phyloP scores from a whole-genome alignment of 2,329 filamentous ascomycete genomes.

The Monilinia fructicola region DNA sequence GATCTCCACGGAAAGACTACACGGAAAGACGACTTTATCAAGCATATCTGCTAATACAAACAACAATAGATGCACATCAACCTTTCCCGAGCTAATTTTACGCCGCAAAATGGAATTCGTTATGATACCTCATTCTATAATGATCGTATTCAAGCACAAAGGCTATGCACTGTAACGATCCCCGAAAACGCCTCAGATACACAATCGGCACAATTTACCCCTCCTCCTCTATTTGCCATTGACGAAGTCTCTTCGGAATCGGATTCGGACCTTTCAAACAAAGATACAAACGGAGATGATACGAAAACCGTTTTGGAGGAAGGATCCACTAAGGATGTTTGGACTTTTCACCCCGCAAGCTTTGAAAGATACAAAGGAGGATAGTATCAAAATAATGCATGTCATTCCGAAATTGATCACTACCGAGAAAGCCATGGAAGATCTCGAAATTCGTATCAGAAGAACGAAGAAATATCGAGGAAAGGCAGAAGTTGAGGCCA shows the following conservation, averaged over 20 bases:
- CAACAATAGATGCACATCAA: conserved; percentile 33
- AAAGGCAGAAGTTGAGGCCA: conserved; percentile 16
- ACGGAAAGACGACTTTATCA: too few relatives aligned
- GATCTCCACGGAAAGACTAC: too few relatives aligned
- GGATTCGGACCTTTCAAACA: conserved; percentile 1
- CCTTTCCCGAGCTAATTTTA: conserved; percentile 74
- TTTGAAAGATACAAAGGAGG: conserved; percentile 56
- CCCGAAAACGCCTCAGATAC: conserved; percentile 22
- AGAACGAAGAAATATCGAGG: conserved; percentile 47
- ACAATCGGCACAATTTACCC: conserved; percentile 37
- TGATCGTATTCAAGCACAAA: conserved; percentile 65
- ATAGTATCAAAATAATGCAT: conserved; percentile 56
- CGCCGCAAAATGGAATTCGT: conserved; percentile 59
- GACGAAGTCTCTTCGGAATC: neutral
- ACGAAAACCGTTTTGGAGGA: conserved; percentile 23
- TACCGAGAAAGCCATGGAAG: conserved; percentile 59
- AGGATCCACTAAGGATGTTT: conserved; percentile 58
- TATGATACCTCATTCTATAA: conserved; percentile 74
- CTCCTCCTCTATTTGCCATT: conserved; percentile 16
- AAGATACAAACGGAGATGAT: conserved; percentile 11
- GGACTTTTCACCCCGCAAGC: conserved; percentile 52
- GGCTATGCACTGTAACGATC: conserved; percentile 45
- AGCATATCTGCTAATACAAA: neutral
- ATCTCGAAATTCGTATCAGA: conserved; percentile 68
- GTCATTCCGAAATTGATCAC: conserved; percentile 58